phyloP scores from a whole-genome alignment of 225 moss, liverwort and hornwort genomes.

The Bryoerythrophyllum caledonicum region DNA sequence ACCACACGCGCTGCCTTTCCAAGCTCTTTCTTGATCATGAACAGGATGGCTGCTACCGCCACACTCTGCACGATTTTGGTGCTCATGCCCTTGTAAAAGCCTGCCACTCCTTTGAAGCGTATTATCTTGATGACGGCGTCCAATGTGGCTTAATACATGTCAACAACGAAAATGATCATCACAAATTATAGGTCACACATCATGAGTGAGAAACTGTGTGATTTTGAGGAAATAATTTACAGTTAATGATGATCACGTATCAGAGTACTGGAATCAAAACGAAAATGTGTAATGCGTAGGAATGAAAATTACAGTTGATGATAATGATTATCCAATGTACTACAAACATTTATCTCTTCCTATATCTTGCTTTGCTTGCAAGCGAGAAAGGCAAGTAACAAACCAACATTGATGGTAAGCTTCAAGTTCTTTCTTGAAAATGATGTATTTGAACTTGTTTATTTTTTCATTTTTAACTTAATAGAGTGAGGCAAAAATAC shows the following conservation, averaged over 20 bases:
- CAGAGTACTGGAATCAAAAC: too few species aligned
- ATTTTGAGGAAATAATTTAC: background rate
- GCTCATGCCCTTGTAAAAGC: constrained; percentile 84
- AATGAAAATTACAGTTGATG: background rate
- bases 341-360: constrained; percentile 55
- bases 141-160: constrained; percentile 43
- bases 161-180: background rate
- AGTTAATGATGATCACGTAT: constrained; percentile 17
- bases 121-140: constrained; percentile 64
- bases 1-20: constrained; percentile 65
- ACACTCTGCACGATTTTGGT: constrained; percentile 86
- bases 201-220: background rate
- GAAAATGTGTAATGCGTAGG: background rate
- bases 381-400: constrained; percentile 66
- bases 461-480: too few species aligned
- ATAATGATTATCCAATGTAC: constrained; percentile 39
- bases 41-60: constrained; percentile 71
- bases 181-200: background rate
- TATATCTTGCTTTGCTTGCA: constrained; percentile 87
- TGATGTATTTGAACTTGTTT: background rate
- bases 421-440: background rate
- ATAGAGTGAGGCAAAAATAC: background rate
- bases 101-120: constrained; percentile 57
- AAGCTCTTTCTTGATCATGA: constrained; percentile 79
- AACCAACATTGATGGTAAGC: background rate